These are phyloP conservation scores for Phytopythium delawarense DNA, from an alignment of 352 stramenopile species.

Conservation along the genomic window DNA sequence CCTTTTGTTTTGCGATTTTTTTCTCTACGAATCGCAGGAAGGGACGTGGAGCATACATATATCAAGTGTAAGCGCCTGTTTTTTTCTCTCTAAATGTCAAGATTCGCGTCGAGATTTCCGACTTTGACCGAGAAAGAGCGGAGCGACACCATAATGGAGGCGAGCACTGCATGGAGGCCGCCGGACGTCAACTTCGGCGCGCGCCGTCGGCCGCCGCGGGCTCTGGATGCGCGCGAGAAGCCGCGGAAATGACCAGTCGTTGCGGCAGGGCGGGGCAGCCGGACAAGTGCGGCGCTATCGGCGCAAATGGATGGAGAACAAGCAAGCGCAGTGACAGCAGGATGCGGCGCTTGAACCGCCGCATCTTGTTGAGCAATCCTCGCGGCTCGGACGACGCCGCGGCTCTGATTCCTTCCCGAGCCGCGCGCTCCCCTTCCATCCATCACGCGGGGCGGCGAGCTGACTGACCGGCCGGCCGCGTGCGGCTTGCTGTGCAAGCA, in stretches of 20 bases:
- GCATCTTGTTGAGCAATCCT: not conserved
- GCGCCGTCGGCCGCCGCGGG: no score
- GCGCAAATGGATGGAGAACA: no score
- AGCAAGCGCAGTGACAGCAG: not conserved
- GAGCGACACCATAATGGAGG: not conserved
- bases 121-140: not conserved
- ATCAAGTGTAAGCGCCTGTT: not conserved
- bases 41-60: not conserved
- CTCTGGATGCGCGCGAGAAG: no score
- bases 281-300: not conserved
- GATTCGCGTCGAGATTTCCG: not conserved
- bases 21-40: not conserved
- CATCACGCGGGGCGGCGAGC: not conserved
- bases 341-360: not conserved
- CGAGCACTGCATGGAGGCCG: no score
- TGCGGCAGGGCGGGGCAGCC: not conserved
- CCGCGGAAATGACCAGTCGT: no score
- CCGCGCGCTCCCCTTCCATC: not conserved
- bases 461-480: not conserved
- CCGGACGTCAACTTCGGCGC: no score
- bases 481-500: not conserved
- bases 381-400: not conserved
- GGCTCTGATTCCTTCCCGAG: not conserved
- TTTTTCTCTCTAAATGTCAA: slow-evolving; percentile 1
- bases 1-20: not conserved